Conservation (phyloP, 1,139 yeast species). For the Pichia sp. region DNA sequence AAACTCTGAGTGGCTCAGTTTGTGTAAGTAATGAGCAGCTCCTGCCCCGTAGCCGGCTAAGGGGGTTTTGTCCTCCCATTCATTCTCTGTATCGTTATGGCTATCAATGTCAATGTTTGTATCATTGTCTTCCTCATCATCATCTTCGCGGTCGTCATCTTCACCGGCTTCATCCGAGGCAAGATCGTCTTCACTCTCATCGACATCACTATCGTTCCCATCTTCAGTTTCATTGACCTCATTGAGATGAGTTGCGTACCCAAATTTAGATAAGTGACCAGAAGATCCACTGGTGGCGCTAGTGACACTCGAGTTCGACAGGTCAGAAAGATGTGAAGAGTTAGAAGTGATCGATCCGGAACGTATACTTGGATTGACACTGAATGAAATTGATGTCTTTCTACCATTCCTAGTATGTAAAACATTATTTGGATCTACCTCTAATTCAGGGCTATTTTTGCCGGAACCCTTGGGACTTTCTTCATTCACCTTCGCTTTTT, state of each 20-base stretch:
- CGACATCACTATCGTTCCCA: not conserved
- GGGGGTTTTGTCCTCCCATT: conserved; percentile 23
- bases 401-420: conserved; percentile 22
- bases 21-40: not conserved
- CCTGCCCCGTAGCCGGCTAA: conserved; percentile 19
- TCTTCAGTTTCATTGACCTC: conserved; percentile 8
- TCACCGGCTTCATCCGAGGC: conserved; percentile 5
- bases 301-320: conserved; percentile 10
- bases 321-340: conserved; percentile 9
- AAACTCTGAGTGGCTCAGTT: conserved; percentile 10
- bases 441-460: not conserved
- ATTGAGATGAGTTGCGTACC: conserved; percentile 1
- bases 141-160: conserved; percentile 8
- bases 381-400: conserved; percentile 28
- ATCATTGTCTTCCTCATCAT: conserved; percentile 12
- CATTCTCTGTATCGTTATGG: conserved; percentile 17
- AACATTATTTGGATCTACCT: conserved; percentile 14
- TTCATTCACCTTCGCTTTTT: not conserved
- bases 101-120: conserved; percentile 7
- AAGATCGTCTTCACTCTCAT: not conserved
- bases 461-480: not conserved
- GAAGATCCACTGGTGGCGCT: conserved; percentile 12
- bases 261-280: conserved; percentile 1
- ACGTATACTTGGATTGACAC: conserved; percentile 7
- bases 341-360: conserved; percentile 19